These are phyloP conservation scores for Solanum phureja DNA, from an alignment of 257 asterid species.

Conservation along the genomic window DNA sequence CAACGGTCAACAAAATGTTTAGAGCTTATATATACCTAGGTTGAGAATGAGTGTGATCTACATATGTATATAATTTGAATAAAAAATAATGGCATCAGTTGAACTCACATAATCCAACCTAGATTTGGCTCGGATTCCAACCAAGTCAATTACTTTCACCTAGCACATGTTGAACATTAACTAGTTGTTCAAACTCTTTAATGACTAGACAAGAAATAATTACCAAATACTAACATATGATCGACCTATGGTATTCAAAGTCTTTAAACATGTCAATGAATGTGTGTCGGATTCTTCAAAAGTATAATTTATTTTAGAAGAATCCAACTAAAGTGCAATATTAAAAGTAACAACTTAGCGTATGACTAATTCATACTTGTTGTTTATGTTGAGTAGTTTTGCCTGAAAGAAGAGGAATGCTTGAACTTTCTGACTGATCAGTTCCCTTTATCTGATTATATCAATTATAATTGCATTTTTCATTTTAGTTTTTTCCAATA, in stretches of 20 bases:
- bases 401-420: not conserved
- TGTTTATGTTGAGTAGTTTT: not conserved
- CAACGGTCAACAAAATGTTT: not conserved
- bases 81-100: not conserved
- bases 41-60: not conserved
- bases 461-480: not conserved
- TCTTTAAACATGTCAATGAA: not conserved
- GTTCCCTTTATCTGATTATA: not conserved
- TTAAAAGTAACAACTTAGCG: not conserved
- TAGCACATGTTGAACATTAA: too few species aligned
- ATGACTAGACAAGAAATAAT: not conserved
- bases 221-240: not conserved
- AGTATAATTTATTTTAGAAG: not conserved
- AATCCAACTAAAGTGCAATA: not conserved
- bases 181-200: too few species aligned
- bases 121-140: not conserved
- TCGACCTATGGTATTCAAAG: not conserved
- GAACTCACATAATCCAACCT: not conserved
- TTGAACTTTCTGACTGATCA: not conserved
- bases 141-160: not conserved
- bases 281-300: not conserved
- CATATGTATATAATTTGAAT: not conserved
- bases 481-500: not conserved
- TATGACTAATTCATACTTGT: not conserved
- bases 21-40: not conserved